These are phyloP conservation scores for Acacia concinna DNA, from an alignment of 331 rosid species.

Conservation along the genomic window DNA sequence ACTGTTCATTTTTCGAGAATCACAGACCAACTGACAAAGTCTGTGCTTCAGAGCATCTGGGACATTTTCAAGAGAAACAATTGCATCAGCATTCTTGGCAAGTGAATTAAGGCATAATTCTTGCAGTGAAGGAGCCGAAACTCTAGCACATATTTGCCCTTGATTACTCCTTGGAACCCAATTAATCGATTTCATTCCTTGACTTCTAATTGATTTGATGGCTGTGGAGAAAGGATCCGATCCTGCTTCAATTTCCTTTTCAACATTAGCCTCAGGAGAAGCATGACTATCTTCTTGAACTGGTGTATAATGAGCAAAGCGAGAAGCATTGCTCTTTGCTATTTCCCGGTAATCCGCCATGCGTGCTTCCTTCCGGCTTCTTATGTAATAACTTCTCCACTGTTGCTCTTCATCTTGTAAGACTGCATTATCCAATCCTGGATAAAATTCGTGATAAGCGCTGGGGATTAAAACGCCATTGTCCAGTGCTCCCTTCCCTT, in stretches of 20 bases:
- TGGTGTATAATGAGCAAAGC: conserved; percentile 41
- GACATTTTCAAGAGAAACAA: conserved; percentile 64
- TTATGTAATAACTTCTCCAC: background rate
- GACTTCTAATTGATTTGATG: conserved; percentile 49
- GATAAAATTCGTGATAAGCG: conserved; percentile 6
- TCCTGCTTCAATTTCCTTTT: conserved; percentile 38
- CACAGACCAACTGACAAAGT: conserved; percentile 63
- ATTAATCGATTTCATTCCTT: conserved; percentile 26
- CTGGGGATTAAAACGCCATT: background rate
- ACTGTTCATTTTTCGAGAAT: conserved; percentile 60
- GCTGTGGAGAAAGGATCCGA: conserved; percentile 69
- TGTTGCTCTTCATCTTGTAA: background rate
- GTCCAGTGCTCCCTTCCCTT: conserved; percentile 28
- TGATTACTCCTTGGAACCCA: conserved; percentile 50
- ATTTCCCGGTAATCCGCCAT: conserved; percentile 37
- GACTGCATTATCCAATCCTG: conserved; percentile 13
- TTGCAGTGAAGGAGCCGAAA: conserved; percentile 54
- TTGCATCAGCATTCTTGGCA: conserved; percentile 57
- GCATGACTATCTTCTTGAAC: conserved; percentile 29
- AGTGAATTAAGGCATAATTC: conserved; percentile 56
- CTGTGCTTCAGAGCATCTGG: conserved; percentile 61
- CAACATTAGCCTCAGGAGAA: conserved; percentile 32
- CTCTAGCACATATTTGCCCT: conserved; percentile 2
- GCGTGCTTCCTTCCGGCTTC: background rate
- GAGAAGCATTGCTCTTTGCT: conserved; percentile 46